A percentile compares a stretch with the other conserved stretches of the same genome.
These are phyloP conservation scores for Apiotrichum gracile DNA, from an alignment of 1,284 basidiomycete genomes.

Conservation along the genomic window DNA sequence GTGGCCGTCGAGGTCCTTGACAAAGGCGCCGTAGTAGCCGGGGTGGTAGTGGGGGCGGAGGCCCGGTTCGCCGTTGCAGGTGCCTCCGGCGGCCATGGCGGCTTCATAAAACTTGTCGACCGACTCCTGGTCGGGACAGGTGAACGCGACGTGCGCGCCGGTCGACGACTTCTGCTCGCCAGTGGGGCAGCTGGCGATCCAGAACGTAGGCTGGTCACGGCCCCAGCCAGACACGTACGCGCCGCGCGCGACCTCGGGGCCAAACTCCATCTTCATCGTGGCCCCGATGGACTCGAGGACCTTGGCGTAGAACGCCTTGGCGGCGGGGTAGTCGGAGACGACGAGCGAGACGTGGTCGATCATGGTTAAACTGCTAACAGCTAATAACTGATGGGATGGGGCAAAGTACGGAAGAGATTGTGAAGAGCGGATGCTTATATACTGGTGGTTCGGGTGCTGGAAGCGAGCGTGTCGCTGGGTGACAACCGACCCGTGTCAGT, in stretches of 20 bases:
- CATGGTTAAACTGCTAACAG: too few species aligned
- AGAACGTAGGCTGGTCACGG: constrained; percentile 8
- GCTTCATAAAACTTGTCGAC: constrained; percentile 14
- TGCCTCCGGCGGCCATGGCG: constrained; percentile 11
- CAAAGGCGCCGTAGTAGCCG: constrained; percentile 15
- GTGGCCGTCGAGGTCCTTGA: constrained; percentile 13
- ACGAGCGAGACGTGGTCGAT: constrained; percentile 14
- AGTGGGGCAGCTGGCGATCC: constrained; percentile 1
- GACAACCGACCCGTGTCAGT: too few species aligned
- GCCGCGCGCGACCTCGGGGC: neutral
- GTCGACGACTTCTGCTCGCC: neutral
- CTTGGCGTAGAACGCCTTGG: constrained; percentile 12
- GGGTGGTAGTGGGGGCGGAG: constrained; percentile 11
- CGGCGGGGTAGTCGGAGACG: constrained; percentile 8
- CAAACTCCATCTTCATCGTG: constrained; percentile 7
- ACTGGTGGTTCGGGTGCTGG: too few species aligned
- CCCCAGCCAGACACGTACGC: constrained; percentile 6
- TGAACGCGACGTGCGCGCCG: constrained; percentile 13
- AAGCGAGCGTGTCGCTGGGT: too few species aligned
- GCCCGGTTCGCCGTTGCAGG: constrained; percentile 13
- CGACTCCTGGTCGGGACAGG: neutral
- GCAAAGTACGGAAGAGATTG: too few species aligned
- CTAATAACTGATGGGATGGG: too few species aligned
- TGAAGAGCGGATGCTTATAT: too few species aligned
- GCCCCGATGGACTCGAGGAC: constrained; percentile 6